Evolutionary conservation across 352 stramenopile species (phyloP).

Genomic region (Globisporangium spinosum): DNA sequence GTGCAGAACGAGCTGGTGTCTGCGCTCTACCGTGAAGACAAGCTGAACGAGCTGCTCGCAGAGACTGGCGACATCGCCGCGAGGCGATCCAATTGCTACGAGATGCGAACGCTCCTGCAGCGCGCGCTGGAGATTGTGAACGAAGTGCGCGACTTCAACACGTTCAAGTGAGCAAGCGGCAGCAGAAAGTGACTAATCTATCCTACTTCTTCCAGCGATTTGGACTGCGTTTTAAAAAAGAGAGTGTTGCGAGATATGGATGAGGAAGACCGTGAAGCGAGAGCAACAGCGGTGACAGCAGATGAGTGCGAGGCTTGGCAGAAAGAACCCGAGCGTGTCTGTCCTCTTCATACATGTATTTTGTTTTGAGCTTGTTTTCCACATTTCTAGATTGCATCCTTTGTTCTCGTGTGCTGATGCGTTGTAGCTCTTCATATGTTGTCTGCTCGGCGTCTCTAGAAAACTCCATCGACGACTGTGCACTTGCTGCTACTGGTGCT

Average conservation of each 20-base stretch:
- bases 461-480: slow-evolving; percentile 15
- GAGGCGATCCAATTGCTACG: slow-evolving; percentile 92
- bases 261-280: neutral
- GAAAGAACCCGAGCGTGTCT: neutral
- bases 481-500: neutral
- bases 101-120: slow-evolving; percentile 95
- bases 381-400: neutral
- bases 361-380: slow-evolving; percentile 8
- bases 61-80: slow-evolving; percentile 94
- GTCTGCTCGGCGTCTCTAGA: slow-evolving; percentile 3
- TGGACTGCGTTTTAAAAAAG: neutral
- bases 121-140: slow-evolving; percentile 98
- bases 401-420: neutral
- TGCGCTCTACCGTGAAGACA: slow-evolving; percentile 95
- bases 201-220: neutral
- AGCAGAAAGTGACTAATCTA: slow-evolving; percentile 13
- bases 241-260: neutral
- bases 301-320: neutral
- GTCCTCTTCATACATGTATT: slow-evolving; percentile 18
- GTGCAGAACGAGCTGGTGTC: slow-evolving; percentile 98
- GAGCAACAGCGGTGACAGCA: neutral
- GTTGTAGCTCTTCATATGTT: neutral
- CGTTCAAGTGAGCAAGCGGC: slow-evolving; percentile 85
- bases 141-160: slow-evolving; percentile 98
- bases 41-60: slow-evolving; percentile 94